phyloP scores from a whole-genome alignment of 2,329 filamentous ascomycete genomes.

The Xylariaceae sp. region DNA sequence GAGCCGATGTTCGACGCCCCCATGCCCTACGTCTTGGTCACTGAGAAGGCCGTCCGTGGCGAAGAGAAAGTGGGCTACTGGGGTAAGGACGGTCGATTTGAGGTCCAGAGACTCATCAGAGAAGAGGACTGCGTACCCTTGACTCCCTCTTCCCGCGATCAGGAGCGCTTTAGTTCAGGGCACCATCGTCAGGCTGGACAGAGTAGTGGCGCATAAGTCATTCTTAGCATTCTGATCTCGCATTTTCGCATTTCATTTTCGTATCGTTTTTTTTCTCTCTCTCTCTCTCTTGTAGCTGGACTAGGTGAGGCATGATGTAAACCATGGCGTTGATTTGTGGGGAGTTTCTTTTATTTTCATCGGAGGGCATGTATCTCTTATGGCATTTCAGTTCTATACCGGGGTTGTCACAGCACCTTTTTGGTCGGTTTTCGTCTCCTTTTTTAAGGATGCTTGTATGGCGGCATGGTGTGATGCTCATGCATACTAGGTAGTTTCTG shows the following conservation, averaged over 20 bases:
- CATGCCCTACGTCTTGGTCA: constrained; percentile 68
- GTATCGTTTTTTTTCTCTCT: neutral
- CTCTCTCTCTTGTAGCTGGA: neutral
- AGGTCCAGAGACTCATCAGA: constrained; percentile 61
- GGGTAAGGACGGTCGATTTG: constrained; percentile 65
- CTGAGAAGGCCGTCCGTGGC: constrained; percentile 61
- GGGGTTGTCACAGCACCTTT: too few species aligned
- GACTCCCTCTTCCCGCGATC: constrained; percentile 12
- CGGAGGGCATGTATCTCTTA: neutral
- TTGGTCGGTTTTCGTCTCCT: too few species aligned
- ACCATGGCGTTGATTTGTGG: neutral
- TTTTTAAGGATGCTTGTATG: too few species aligned
- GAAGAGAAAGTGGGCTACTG: constrained; percentile 56
- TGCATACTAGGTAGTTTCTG: too few species aligned
- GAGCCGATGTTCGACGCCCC: constrained; percentile 81
- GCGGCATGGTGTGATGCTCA: too few species aligned
- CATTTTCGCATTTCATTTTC: neutral
- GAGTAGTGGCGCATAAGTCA: constrained; percentile 27
- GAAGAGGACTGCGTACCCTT: constrained; percentile 49
- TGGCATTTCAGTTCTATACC: neutral
- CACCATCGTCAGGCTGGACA: constrained; percentile 32
- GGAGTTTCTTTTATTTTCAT: neutral
- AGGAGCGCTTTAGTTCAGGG: constrained; percentile 22
- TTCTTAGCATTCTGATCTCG: neutral
- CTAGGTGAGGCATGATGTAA: neutral